These are phyloP conservation scores for Leccinum pachyderme DNA, from an alignment of 1,284 basidiomycete species.

Conservation along the genomic window DNA sequence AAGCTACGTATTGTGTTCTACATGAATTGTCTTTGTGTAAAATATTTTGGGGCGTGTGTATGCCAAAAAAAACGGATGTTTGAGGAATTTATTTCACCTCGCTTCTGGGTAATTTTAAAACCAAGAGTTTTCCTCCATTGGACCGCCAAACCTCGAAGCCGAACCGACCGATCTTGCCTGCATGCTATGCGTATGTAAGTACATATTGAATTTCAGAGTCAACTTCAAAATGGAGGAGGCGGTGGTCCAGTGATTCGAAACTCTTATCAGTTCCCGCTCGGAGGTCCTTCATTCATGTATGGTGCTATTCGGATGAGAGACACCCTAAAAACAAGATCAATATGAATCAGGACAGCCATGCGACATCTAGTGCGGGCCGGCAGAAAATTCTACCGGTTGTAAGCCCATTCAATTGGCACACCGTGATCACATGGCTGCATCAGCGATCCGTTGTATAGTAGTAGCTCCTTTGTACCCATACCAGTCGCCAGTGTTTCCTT, in stretches of 20 bases:
- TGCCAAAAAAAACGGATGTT: background rate
- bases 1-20: background rate
- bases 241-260: background rate
- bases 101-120: background rate
- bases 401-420: too few relatives aligned
- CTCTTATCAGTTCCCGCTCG: background rate
- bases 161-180: too few relatives aligned
- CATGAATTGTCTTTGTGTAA: background rate
- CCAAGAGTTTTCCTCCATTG: background rate
- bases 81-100: background rate
- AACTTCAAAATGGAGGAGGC: background rate
- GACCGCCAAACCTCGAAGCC: background rate
- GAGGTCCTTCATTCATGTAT: too few relatives aligned
- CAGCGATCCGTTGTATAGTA: background rate
- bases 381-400: background rate
- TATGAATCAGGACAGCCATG: background rate
- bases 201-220: background rate
- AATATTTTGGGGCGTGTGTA: too few relatives aligned
- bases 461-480: background rate
- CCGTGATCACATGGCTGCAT: too few relatives aligned
- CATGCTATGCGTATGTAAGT: background rate
- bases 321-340: background rate
- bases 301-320: background rate
- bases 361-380: background rate
- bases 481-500: background rate